Evolutionary conservation across 441 rosid species (phyloP).

Genomic region (Erodium chrysanthum): DNA sequence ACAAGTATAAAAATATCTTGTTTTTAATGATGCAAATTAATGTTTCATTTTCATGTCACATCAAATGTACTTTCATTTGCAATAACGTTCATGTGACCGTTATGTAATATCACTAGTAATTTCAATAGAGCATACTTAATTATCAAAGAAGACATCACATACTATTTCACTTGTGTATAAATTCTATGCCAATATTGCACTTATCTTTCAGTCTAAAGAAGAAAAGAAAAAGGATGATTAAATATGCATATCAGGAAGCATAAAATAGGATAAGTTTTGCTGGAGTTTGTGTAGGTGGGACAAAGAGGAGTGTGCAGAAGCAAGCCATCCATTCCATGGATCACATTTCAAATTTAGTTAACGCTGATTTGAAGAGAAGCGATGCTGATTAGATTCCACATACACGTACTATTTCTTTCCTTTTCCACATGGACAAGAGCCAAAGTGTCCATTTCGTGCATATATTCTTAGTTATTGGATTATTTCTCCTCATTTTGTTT

Average conservation of each 20-base stretch:
- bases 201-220: neutral
- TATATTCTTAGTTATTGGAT: no score
- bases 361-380: neutral
- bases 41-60: no score
- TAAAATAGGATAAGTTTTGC: neutral
- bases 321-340: neutral
- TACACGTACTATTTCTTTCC: neutral
- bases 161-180: no score
- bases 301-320: neutral
- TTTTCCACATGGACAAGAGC: neutral
- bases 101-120: no score
- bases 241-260: neutral
- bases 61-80: no score
- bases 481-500: no score
- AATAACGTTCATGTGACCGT: no score
- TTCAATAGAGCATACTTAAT: no score
- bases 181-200: neutral
- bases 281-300: neutral
- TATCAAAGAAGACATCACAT: no score
- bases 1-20: no score
- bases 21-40: no score
- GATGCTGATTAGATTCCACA: neutral
- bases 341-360: neutral
- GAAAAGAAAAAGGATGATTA: no score
- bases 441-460: neutral